Conservation (phyloP, 306 rosid genomes). For the Cicer arietinum region DNA sequence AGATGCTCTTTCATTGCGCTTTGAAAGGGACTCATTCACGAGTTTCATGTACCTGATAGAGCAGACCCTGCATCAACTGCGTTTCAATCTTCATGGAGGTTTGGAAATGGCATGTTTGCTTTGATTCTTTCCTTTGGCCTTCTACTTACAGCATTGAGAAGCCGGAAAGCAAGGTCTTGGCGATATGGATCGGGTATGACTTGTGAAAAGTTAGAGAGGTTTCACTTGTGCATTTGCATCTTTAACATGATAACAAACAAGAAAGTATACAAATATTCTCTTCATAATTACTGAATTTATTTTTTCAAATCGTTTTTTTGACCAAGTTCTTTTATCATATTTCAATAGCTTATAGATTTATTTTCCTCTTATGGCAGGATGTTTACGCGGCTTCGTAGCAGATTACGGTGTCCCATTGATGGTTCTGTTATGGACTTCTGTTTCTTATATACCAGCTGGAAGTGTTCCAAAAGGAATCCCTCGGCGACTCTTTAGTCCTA, state of each 20-base stretch:
- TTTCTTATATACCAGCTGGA: conserved; percentile 71
- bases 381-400: conserved; percentile 69
- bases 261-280: not conserved
- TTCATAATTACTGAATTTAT: conserved; percentile 5
- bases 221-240: conserved; percentile 19
- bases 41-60: conserved; percentile 71
- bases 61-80: conserved; percentile 55
- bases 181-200: conserved; percentile 73
- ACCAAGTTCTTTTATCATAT: conserved; percentile 5
- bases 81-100: conserved; percentile 83
- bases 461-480: conserved; percentile 74
- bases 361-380: conserved; percentile 54
- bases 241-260: not conserved
- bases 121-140: conserved; percentile 80
- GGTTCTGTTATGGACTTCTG: conserved; percentile 75
- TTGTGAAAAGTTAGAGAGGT: not conserved
- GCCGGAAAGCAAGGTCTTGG: conserved; percentile 86
- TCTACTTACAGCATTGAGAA: conserved; percentile 69
- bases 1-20: conserved; percentile 32
- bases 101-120: conserved; percentile 88
- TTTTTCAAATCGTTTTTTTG: conserved; percentile 8
- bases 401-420: conserved; percentile 85
- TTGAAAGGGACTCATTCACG: conserved; percentile 69
- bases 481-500: conserved; percentile 85
- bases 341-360: conserved; percentile 28